Evolutionary conservation across 305 asterid genomes (phyloP).

Genomic region (Petunia hybrid): DNA sequence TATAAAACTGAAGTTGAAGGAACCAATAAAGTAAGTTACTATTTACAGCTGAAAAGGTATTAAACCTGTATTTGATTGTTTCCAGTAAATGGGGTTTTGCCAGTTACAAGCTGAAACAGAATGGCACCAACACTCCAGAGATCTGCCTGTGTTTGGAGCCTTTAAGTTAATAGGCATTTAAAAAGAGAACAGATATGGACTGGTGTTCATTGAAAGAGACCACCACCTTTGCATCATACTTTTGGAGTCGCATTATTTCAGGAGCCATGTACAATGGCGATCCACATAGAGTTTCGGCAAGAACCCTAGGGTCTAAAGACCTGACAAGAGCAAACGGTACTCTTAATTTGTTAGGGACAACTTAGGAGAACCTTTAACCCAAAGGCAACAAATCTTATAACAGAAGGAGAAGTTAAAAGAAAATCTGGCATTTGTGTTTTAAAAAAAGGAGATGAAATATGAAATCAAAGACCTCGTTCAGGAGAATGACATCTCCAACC

Average conservation of each 20-base stretch:
- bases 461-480: not conserved
- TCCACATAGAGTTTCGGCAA: constrained; percentile 96
- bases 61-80: constrained; percentile 73
- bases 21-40: constrained; percentile 24
- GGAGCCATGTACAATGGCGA: constrained; percentile 99
- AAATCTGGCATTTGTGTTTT: not conserved
- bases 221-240: constrained; percentile 95
- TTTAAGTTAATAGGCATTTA: constrained; percentile 41
- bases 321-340: constrained; percentile 49
- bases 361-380: constrained; percentile 16
- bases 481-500: not conserved
- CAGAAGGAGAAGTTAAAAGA: constrained; percentile 9
- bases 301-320: constrained; percentile 84
- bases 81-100: constrained; percentile 94
- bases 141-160: constrained; percentile 80
- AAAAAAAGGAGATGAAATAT: constrained; percentile 24
- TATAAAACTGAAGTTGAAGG: not conserved
- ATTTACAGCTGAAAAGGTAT: constrained; percentile 38
- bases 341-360: not conserved
- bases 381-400: constrained; percentile 17
- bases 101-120: constrained; percentile 90
- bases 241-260: constrained; percentile 92
- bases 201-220: constrained; percentile 25
- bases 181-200: constrained; percentile 33
- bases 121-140: constrained; percentile 99